A percentile compares a stretch with the other conserved stretches of the same genome.
Evolutionary conservation across 257 asterid species (phyloP).

Genomic region (Ligustrum vulgare): DNA sequence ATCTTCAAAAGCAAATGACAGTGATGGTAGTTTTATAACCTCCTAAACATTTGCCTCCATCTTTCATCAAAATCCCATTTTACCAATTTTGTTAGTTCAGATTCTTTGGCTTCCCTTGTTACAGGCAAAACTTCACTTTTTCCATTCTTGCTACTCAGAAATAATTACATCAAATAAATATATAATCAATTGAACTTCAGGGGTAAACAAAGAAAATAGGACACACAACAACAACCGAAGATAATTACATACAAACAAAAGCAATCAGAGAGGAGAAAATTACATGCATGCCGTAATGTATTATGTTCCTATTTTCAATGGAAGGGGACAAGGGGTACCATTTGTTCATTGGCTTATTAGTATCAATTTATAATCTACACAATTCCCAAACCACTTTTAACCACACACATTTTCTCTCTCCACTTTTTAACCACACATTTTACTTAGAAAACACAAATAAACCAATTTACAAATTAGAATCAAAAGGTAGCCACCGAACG

Average conservation of each 20-base stretch:
- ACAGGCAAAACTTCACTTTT: neutral
- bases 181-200: neutral
- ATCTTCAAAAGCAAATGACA: neutral
- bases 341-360: neutral
- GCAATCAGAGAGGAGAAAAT: neutral
- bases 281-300: neutral
- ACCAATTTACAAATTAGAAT: too few relatives aligned
- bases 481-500: too few relatives aligned
- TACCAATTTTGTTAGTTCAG: neutral
- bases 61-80: neutral
- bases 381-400: too few relatives aligned
- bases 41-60: neutral
- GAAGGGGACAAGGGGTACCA: neutral
- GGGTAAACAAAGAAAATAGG: neutral
- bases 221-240: neutral
- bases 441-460: too few relatives aligned
- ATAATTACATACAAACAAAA: neutral
- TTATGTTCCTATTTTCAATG: neutral
- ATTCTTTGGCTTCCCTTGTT: neutral
- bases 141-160: neutral
- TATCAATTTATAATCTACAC: neutral
- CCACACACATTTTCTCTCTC: too few relatives aligned
- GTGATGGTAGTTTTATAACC: neutral
- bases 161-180: neutral
- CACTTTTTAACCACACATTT: too few relatives aligned